phyloP scores from a whole-genome alignment of 1,139 yeast species.

The Eremothecium cymbalariae region DNA sequence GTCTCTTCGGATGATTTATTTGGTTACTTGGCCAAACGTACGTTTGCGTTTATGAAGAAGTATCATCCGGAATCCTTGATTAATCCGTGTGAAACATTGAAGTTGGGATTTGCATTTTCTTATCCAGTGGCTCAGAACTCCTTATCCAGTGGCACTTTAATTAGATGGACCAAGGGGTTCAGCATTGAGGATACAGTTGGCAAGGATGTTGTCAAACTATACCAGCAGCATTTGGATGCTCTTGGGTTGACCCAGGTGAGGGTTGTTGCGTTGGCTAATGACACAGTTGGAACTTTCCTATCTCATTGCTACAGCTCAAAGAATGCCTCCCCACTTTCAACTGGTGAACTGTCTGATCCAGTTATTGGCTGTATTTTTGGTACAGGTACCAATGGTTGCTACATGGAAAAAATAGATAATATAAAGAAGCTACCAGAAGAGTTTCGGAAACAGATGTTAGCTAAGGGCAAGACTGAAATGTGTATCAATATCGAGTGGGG shows the following conservation, averaged over 20 bases:
- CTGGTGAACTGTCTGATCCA: conserved; percentile 58
- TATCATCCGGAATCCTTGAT: conserved; percentile 45
- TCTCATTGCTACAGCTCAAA: conserved; percentile 76
- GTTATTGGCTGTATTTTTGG: conserved; percentile 87
- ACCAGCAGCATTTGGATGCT: conserved; percentile 60
- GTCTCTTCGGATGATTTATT: conserved; percentile 54
- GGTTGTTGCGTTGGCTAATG: conserved; percentile 86
- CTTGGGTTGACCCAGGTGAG: conserved; percentile 44
- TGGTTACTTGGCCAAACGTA: conserved; percentile 61
- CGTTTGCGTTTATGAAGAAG: conserved; percentile 51
- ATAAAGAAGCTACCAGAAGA: conserved; percentile 55
- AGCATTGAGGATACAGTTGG: conserved; percentile 78
- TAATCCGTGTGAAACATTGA: conserved; percentile 35
- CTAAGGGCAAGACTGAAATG: conserved; percentile 58
- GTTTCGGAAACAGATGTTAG: conserved; percentile 34
- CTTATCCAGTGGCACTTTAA: conserved; percentile 63
- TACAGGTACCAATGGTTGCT: conserved; percentile 95
- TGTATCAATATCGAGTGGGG: conserved; percentile 97
- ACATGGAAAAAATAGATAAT: conserved; percentile 61
- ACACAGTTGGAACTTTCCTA: conserved; percentile 86
- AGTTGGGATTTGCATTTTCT: conserved; percentile 85
- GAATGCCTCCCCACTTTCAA: conserved; percentile 36
- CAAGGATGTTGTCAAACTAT: conserved; percentile 63
- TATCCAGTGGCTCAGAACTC: conserved; percentile 87
- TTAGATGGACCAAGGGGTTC: conserved; percentile 95